Percentiles rank a stretch among this genome's conserved stretches.
Evolutionary conservation across 257 asterid genomes (phyloP).

Genomic region (Nicotiana knightiana): DNA sequence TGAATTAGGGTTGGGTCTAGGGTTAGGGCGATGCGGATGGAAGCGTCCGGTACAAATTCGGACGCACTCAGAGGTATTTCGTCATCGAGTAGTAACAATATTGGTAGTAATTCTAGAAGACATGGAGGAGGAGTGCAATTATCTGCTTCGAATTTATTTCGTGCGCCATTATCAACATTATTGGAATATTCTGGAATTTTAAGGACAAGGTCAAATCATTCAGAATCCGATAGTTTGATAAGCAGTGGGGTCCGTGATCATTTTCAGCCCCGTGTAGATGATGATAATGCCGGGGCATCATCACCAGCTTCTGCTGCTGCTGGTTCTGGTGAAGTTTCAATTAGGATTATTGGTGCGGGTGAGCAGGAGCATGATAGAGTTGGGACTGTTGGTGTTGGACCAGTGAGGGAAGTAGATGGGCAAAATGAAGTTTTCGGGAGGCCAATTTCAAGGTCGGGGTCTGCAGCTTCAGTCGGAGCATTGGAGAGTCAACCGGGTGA

Average conservation of each 20-base stretch:
- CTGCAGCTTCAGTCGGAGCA: slow-evolving; percentile 44
- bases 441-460: slow-evolving; percentile 46
- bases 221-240: slow-evolving; percentile 36
- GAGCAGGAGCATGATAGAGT: slow-evolving; percentile 48
- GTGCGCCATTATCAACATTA: slow-evolving; percentile 61
- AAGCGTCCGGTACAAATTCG: slow-evolving; percentile 66
- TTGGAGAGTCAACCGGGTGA: slow-evolving; percentile 54
- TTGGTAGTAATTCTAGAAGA: slow-evolving; percentile 37
- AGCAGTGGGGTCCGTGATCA: slow-evolving; percentile 32
- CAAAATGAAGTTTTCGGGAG: slow-evolving; percentile 31
- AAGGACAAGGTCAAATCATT: slow-evolving; percentile 35
- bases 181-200: slow-evolving; percentile 65
- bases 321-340: slow-evolving; percentile 67
- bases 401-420: slow-evolving; percentile 23
- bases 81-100: slow-evolving; percentile 18
- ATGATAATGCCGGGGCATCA: slow-evolving; percentile 22
- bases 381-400: slow-evolving; percentile 17
- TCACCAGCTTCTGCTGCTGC: slow-evolving; percentile 18
- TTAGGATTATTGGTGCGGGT: slow-evolving; percentile 55
- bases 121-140: slow-evolving; percentile 46
- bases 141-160: slow-evolving; percentile 51
- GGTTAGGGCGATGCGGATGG: slow-evolving; percentile 53
- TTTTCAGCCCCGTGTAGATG: slow-evolving; percentile 27
- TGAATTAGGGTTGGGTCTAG: slow-evolving; percentile 51
- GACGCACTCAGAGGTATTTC: slow-evolving; percentile 48